Conservation (phyloP, 768 basidiomycete genomes). For the Lyophyllum shimeji region DNA sequence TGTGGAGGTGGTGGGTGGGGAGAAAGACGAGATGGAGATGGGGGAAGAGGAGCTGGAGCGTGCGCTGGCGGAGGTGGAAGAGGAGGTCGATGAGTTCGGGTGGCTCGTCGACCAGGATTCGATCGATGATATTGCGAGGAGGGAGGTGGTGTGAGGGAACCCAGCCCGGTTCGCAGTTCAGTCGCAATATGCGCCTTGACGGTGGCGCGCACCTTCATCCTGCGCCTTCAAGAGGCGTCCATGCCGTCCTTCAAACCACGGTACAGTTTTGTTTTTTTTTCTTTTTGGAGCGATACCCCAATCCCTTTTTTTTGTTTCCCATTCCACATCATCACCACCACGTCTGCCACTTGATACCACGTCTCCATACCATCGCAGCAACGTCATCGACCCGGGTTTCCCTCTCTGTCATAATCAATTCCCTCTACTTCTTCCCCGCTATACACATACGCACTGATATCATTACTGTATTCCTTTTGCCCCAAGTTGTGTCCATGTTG, state of each 20-base stretch:
- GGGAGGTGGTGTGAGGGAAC: slow-evolving; percentile 24
- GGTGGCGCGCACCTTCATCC: no score
- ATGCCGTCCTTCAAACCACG: no score
- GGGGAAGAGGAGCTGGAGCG: slow-evolving; percentile 15
- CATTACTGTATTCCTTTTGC: neutral
- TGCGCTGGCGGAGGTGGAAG: slow-evolving; percentile 13
- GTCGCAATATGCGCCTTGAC: no score
- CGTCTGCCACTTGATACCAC: neutral
- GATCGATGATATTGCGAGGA: slow-evolving; percentile 28
- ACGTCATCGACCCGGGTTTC: neutral
- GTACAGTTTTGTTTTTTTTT: neutral
- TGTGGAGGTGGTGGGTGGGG: slow-evolving; percentile 2
- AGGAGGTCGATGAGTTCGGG: slow-evolving; percentile 21
- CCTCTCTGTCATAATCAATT: neutral
- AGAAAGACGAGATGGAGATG: slow-evolving; percentile 10
- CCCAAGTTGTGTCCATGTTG: neutral
- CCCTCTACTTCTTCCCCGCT: no score
- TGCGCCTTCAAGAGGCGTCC: neutral
- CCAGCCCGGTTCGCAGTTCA: no score
- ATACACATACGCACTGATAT: neutral
- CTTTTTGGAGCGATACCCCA: neutral
- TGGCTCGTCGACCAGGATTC: slow-evolving; percentile 28
- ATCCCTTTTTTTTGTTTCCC: neutral
- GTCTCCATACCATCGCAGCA: neutral
- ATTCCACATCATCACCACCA: neutral